Conservation (phyloP, 2,329 filamentous ascomycete genomes). For the Xylariaceae sp. region DNA sequence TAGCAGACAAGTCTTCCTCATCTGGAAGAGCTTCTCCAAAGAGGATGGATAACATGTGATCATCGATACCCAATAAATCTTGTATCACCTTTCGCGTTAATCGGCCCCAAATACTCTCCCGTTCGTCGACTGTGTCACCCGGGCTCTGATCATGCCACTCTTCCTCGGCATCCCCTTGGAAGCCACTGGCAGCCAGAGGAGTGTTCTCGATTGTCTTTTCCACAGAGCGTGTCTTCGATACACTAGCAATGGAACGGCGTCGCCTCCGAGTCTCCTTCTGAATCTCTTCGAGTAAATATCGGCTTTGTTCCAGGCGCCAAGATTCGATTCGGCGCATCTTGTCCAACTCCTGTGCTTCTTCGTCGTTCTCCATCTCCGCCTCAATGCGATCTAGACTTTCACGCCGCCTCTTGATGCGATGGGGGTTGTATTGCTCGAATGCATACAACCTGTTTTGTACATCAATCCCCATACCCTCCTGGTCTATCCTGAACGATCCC, state of each 20-base stretch:
- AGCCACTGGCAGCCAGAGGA: conserved; percentile 26
- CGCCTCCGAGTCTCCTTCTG: conserved; percentile 74
- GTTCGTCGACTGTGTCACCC: conserved; percentile 39
- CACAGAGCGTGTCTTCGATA: conserved; percentile 12
- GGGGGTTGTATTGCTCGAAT: conserved; percentile 80
- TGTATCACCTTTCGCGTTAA: conserved; percentile 83
- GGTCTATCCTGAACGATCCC: conserved; percentile 72
- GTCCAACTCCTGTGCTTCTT: conserved; percentile 62
- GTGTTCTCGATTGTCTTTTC: conserved; percentile 33
- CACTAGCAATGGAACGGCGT: conserved; percentile 42
- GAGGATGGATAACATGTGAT: conserved; percentile 76
- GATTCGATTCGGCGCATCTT: conserved; percentile 80
- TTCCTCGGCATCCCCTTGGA: conserved; percentile 35
- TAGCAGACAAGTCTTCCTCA: conserved; percentile 44
- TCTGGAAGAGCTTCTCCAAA: conserved; percentile 74
- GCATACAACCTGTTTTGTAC: conserved; percentile 84
- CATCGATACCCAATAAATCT: conserved; percentile 88
- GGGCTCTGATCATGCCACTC: conserved; percentile 53
- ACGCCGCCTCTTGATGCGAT: conserved; percentile 52
- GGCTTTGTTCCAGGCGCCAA: conserved; percentile 90
- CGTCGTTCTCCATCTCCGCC: conserved; percentile 49
- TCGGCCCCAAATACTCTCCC: conserved; percentile 71
- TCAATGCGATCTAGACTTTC: conserved; percentile 52
- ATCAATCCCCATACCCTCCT: conserved; percentile 48
- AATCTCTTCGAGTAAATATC: conserved; percentile 80